These are phyloP conservation scores for Diaporthe capsici DNA, from an alignment of 2,329 filamentous ascomycete genomes.

Conservation along the genomic window DNA sequence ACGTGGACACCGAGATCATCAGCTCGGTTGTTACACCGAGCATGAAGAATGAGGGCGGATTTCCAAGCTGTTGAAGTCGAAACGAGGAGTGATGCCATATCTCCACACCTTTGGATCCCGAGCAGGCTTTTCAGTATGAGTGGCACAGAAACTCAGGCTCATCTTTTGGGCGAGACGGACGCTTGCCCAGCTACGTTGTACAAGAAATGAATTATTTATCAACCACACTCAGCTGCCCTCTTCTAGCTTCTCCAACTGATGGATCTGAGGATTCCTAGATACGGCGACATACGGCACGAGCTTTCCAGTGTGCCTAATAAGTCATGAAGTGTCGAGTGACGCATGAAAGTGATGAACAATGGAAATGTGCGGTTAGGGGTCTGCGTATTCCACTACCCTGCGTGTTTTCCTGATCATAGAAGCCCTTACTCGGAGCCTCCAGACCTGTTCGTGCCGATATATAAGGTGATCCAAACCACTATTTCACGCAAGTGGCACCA, in stretches of 20 bases:
- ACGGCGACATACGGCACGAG: not conserved
- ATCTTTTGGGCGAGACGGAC: not conserved
- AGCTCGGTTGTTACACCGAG: slow-evolving; percentile 6
- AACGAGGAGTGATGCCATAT: not conserved
- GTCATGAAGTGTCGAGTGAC: not conserved
- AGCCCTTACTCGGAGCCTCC: not conserved
- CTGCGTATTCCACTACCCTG: too few relatives aligned
- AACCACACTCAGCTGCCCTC: not conserved
- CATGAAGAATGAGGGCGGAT: not conserved
- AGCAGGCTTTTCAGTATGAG: not conserved
- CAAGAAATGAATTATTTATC: not conserved
- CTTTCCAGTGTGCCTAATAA: not conserved
- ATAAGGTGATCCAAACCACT: too few relatives aligned
- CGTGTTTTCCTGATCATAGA: not conserved
- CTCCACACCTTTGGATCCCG: too few relatives aligned
- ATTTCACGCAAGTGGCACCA: not conserved
- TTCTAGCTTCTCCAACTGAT: accelerated
- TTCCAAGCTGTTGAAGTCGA: not conserved
- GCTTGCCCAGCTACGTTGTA: not conserved
- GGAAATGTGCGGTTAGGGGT: too few relatives aligned
- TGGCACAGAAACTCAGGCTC: not conserved
- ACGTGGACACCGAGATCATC: not conserved
- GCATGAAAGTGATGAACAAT: not conserved
- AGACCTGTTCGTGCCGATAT: too few relatives aligned
- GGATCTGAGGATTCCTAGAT: not conserved